Base-by-base conservation (phyloP, 768 basidiomycete genomes). In the Lentinula aciculospora region DNA sequence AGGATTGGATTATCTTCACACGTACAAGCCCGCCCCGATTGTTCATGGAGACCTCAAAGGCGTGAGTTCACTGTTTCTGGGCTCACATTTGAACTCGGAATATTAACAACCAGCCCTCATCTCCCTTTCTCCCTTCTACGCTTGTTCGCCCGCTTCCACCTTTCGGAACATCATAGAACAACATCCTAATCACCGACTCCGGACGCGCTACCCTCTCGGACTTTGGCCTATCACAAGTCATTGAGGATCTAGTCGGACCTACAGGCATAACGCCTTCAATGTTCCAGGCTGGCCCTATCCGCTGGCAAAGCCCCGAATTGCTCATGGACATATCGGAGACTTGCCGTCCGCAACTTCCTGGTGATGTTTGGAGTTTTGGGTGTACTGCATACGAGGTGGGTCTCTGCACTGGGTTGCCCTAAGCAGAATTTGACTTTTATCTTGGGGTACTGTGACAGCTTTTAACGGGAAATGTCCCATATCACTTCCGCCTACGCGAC, bases 1-100 rank as follows among this genome's bases (percentile, higher is more conserved):
- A n/a, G 79, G 79, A 13, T 60, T 80, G 45, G 48, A 68, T 3
- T 77, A 80, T 53, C 61, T 80, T 13, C 79, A 80, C 57, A 75
- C 71, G 0, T 67, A 71, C 60, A 53, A 63, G 34, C 74, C 72
- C 0, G 37, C 36, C 3, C 73, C 73, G 15, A 69, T 80, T 7
- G 62, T 63, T 25, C 61, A 62, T 40, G 61, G 61, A 29, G 61
- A 60, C 28, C 40, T 60, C 19, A 57, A 57, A 51, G 57, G 56
- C 17, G 61, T 60, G 25, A 49, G 55, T 47, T 47, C 9, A 21
- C 15, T 4, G 0, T n/a, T 45, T 3, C 44, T 7, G 19, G 19
- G 13, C n/a, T 29, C 28, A 17, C 21, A 25, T 29, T 27, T 45
- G 23, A 28, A 1, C 15, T 29, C 13, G 4, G 28, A 17, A 32